Conservation (phyloP, 352 stramenopile genomes). For the Peronosclerospora sorghi region DNA sequence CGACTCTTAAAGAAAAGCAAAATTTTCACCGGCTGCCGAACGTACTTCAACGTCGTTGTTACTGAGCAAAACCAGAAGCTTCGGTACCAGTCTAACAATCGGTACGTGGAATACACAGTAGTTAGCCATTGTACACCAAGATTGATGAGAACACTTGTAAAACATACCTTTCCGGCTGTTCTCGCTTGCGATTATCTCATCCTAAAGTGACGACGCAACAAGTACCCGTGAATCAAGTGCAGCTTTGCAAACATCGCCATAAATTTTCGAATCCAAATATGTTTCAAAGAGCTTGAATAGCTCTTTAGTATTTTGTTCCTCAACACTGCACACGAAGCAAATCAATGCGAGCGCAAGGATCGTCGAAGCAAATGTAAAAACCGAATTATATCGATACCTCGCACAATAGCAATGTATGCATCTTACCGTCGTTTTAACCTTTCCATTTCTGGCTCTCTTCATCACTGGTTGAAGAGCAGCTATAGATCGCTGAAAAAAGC, state of each 20-base stretch:
- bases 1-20: slow-evolving; percentile 72
- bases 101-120: slow-evolving; percentile 21
- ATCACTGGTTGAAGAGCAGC: slow-evolving; percentile 61
- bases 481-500: slow-evolving; percentile 66
- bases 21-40: slow-evolving; percentile 78
- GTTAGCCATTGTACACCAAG: background rate
- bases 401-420: background rate
- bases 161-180: too few relatives aligned
- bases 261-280: slow-evolving; percentile 59
- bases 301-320: slow-evolving; percentile 64
- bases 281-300: slow-evolving; percentile 53
- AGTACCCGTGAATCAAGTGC: slow-evolving; percentile 69
- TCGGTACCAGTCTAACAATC: too few relatives aligned
- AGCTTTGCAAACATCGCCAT: slow-evolving; percentile 44
- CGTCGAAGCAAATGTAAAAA: slow-evolving; percentile 18
- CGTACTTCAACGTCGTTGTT: too few relatives aligned
- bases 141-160: too few relatives aligned
- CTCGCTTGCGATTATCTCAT: slow-evolving; percentile 39
- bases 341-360: slow-evolving; percentile 60
- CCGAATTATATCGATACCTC: background rate
- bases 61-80: too few relatives aligned
- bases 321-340: slow-evolving; percentile 68
- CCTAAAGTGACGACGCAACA: slow-evolving; percentile 47
- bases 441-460: slow-evolving; percentile 46
- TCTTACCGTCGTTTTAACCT: slow-evolving; percentile 56